Evolutionary conservation across 1,284 basidiomycete genomes (phyloP).

Genomic region (Trichosporon sp.): DNA sequence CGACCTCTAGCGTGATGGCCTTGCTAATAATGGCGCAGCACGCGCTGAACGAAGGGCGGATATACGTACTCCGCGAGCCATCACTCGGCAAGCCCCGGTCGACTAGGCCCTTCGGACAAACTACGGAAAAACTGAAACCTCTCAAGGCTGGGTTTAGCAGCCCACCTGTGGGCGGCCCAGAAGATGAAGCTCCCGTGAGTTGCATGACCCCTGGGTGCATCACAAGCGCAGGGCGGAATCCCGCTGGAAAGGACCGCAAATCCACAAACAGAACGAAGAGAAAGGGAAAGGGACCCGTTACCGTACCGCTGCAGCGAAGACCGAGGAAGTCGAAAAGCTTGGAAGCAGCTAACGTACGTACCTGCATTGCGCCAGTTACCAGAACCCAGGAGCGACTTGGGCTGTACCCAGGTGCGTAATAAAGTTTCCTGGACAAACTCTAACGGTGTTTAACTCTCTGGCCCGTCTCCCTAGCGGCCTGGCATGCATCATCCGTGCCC

Average conservation of each 20-base stretch:
- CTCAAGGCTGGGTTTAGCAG: too few relatives aligned
- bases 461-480: not conserved
- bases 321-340: not conserved
- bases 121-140: not conserved
- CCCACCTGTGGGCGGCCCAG: too few relatives aligned
- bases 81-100: too few relatives aligned
- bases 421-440: not conserved
- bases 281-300: not conserved
- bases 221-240: not conserved
- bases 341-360: not conserved
- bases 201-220: not conserved
- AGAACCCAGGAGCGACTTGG: too few relatives aligned
- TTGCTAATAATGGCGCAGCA: too few relatives aligned
- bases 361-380: not conserved
- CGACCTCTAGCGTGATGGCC: not conserved
- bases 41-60: not conserved
- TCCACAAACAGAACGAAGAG: too few relatives aligned
- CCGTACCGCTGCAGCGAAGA: not conserved
- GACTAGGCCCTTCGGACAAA: not conserved
- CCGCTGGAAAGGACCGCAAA: too few relatives aligned
- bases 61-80: not conserved
- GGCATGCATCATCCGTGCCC: not conserved
- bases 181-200: not conserved
- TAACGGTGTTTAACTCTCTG: not conserved
- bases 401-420: not conserved